Evolutionary conservation across 2,329 filamentous ascomycete genomes (phyloP).

Genomic region (Neocatenulostroma microsporum): DNA sequence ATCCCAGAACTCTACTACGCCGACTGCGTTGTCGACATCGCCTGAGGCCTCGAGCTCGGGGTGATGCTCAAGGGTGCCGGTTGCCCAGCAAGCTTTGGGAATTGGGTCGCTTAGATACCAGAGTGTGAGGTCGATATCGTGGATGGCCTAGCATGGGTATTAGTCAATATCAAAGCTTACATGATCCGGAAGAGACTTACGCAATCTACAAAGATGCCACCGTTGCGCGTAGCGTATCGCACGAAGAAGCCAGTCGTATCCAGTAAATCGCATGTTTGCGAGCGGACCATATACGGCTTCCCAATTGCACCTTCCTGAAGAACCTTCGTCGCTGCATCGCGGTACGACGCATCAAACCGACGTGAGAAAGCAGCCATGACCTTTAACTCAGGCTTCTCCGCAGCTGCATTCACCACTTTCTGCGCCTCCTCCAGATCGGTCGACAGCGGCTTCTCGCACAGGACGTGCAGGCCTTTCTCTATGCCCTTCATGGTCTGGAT

Average conservation of each 20-base stretch:
- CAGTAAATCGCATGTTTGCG: slow-evolving; percentile 37
- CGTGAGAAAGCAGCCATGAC: slow-evolving; percentile 41
- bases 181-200: neutral
- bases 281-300: slow-evolving; percentile 34
- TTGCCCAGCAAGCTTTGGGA: slow-evolving; percentile 28
- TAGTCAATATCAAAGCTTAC: neutral
- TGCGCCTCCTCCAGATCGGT: slow-evolving; percentile 18
- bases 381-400: slow-evolving; percentile 31
- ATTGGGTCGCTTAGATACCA: slow-evolving; percentile 34
- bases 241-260: slow-evolving; percentile 37
- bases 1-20: slow-evolving; percentile 38
- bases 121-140: slow-evolving; percentile 40
- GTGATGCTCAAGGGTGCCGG: slow-evolving; percentile 26
- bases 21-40: slow-evolving; percentile 40
- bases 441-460: slow-evolving; percentile 47
- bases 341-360: slow-evolving; percentile 40
- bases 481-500: slow-evolving; percentile 52
- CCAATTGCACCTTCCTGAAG: slow-evolving; percentile 33
- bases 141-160: slow-evolving; percentile 23
- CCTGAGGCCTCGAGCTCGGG: slow-evolving; percentile 32
- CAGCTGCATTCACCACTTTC: slow-evolving; percentile 29
- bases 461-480: slow-evolving; percentile 45
- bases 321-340: slow-evolving; percentile 30
- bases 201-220: slow-evolving; percentile 43
- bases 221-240: slow-evolving; percentile 34